Conservation (phyloP, 2,329 filamentous ascomycete species). For the Nothophaeocryptopus gaeumannii region DNA sequence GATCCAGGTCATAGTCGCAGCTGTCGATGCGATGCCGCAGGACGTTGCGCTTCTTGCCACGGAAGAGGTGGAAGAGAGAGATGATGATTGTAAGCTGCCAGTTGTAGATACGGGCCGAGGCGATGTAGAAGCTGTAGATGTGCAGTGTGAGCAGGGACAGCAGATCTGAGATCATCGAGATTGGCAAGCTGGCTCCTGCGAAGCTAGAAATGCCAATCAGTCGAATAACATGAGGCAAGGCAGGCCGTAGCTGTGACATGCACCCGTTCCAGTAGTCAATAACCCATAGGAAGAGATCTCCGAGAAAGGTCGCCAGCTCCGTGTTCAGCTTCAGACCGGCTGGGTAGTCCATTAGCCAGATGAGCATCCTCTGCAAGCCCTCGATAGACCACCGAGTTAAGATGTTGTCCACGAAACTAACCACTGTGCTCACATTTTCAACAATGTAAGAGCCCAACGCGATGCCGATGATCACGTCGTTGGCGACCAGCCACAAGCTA, state of each 20-base stretch:
- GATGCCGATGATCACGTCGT: constrained; percentile 98
- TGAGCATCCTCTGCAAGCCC: constrained; percentile 82
- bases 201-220: constrained; percentile 94
- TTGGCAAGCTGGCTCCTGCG: constrained; percentile 93
- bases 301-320: constrained; percentile 88
- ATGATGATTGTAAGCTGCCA: constrained; percentile 97
- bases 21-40: constrained; percentile 96
- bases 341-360: constrained; percentile 94
- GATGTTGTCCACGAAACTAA: constrained; percentile 71
- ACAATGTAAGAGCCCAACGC: constrained; percentile 95
- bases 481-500: constrained; percentile 95
- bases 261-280: constrained; percentile 95
- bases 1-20: constrained; percentile 97
- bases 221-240: constrained; percentile 82
- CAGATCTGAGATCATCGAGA: constrained; percentile 91
- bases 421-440: constrained; percentile 85
- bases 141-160: constrained; percentile 88
- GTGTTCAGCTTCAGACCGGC: constrained; percentile 93
- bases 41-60: constrained; percentile 96
- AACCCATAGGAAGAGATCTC: constrained; percentile 95
- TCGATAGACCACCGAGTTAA: constrained; percentile 82
- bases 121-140: constrained; percentile 97
- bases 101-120: constrained; percentile 93
- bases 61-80: constrained; percentile 97
- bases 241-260: constrained; percentile 72